Evolutionary conservation across 306 rosid genomes (phyloP).

Genomic region (Abrus precatorius): DNA sequence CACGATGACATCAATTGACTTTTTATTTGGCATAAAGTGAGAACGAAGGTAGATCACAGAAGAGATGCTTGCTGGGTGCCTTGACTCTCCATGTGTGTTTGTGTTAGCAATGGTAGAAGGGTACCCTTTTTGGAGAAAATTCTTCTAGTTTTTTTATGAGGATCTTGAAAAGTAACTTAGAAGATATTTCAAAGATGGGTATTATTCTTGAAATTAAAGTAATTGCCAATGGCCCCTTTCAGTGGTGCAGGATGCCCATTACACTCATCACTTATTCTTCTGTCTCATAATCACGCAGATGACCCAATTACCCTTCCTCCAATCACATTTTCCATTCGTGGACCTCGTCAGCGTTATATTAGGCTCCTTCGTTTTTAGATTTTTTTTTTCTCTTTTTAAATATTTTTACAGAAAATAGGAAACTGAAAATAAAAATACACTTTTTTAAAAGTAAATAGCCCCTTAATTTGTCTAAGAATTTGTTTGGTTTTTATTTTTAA

Average conservation of each 20-base stretch:
- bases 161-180: conserved; percentile 35
- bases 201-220: conserved; percentile 47
- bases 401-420: neutral
- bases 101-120: neutral
- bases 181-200: conserved; percentile 45
- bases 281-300: conserved; percentile 43
- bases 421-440: too few relatives aligned
- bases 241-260: conserved; percentile 53
- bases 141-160: conserved; percentile 38
- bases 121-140: conserved; percentile 33
- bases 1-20: conserved; percentile 25
- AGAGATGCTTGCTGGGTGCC: conserved; percentile 47
- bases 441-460: too few relatives aligned
- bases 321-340: conserved; percentile 44
- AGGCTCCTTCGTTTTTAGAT: too few relatives aligned
- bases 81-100: conserved; percentile 24
- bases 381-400: neutral
- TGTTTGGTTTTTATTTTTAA: too few relatives aligned
- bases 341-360: neutral
- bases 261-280: conserved; percentile 41
- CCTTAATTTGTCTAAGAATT: too few relatives aligned
- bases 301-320: conserved; percentile 37
- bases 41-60: conserved; percentile 42
- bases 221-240: conserved; percentile 28
- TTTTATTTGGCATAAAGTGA: conserved; percentile 39